Evolutionary conservation across 164 flowering plant species (phyloP), one percentile per base, ranked within the genome.

Genomic region (Tetracentron sinense): DNA sequence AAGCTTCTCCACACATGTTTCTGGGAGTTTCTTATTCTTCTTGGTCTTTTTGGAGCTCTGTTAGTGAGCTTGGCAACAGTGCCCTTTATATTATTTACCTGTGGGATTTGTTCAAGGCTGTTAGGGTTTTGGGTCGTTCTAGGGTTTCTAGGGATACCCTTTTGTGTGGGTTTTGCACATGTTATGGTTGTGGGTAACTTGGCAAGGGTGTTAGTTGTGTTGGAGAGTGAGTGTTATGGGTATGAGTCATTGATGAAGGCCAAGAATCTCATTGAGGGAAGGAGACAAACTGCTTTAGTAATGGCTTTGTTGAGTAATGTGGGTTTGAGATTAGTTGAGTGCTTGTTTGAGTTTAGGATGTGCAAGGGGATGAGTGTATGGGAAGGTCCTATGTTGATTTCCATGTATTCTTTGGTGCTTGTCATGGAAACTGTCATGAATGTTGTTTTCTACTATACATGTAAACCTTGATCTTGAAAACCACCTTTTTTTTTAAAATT

Each of bases 1-100:
- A 79, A 79, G 75, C 79, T 79, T 62, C 69, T 79, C 44, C 75
- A 73, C 63, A 75, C 77, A 65, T 66, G 65, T 60, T 66, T 73
- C 1, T 75, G 77, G 72, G 75, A 75, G 38, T 54, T 65, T 23
- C 25, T 71, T n/a, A 69, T 73, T 57, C 8, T 70, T 8, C 46
- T 72, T 2, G 26, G 62, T 31, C 77, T 75, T 44, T 67, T 56
- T 29, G 75, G 68, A 54, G 61, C 48, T 58, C 68, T 78, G 33
- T 22, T 72, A 14, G 42, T 53, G 21, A 50, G 68, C 35, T 62
- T 75, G 38, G 62, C 56, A 38, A 46, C 51, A 23, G 20, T 72
- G 46, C 76, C 76, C 42, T 60, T 66, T 47, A 48, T 63, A 8
- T 31, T 67, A n/a, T 50, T 56, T 58, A 16, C 42, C 1, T 65